phyloP scores from a whole-genome alignment of 139 green algal genomes.

The Pleodorina starrii region DNA sequence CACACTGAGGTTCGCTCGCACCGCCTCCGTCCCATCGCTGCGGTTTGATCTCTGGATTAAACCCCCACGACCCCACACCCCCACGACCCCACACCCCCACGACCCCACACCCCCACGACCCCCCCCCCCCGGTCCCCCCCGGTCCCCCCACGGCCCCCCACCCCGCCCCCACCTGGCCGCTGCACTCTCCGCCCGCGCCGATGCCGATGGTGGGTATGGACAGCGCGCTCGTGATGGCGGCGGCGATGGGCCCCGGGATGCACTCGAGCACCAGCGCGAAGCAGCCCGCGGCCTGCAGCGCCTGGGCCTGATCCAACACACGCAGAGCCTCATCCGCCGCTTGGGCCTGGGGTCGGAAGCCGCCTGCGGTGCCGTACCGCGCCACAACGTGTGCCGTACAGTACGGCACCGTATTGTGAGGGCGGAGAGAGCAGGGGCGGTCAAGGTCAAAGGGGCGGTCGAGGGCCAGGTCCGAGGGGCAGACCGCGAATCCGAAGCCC shows the following conservation, averaged over 20 bases:
- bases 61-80: too few species aligned
- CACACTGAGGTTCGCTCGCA: too few species aligned
- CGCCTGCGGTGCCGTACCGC: too few species aligned
- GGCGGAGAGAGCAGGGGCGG: too few species aligned
- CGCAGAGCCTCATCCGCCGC: conserved; percentile 81
- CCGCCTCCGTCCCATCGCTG: too few species aligned
- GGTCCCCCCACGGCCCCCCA: background rate
- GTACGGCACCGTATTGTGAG: too few species aligned
- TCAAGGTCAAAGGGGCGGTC: too few species aligned
- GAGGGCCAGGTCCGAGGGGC: too few species aligned
- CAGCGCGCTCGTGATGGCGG: conserved; percentile 88
- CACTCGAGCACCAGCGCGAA: conserved; percentile 98
- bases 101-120: background rate
- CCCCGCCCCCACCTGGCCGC: conserved; percentile 85
- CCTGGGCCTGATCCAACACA: conserved; percentile 77
- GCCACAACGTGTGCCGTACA: too few species aligned
- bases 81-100: too few species aligned
- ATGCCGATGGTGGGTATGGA: conserved; percentile 98
- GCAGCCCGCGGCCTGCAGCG: conserved; percentile 84
- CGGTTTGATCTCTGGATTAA: too few species aligned
- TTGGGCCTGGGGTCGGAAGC: conserved; percentile 94
- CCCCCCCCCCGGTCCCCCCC: background rate
- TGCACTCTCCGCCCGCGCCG: conserved; percentile 86
- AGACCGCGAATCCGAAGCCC: too few species aligned
- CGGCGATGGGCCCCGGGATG: conserved; percentile 90